Conservation (phyloP, 345 rosid genomes). For the Syzygium jambos region DNA sequence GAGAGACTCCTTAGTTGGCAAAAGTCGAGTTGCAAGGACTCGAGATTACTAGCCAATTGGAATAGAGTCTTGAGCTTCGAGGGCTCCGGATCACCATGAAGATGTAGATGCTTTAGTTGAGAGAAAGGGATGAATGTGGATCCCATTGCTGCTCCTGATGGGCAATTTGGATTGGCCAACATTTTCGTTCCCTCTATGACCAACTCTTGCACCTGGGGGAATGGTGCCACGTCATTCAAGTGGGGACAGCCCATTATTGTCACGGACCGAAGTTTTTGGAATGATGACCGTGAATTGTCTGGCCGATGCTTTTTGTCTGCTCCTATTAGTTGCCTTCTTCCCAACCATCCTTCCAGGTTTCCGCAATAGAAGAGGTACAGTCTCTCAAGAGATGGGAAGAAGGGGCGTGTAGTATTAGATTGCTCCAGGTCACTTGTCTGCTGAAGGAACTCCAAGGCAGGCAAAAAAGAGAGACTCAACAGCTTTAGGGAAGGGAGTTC, state of each 20-base stretch:
- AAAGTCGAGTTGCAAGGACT: rapidly evolving
- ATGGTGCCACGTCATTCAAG: neutral
- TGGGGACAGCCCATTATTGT: neutral
- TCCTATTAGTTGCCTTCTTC: neutral
- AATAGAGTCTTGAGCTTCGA: neutral
- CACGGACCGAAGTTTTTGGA: neutral
- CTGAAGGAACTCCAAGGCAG: rapidly evolving
- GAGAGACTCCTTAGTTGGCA: rapidly evolving
- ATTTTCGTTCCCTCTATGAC: rapidly evolving
- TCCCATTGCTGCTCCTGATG: neutral
- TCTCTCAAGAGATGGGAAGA: neutral
- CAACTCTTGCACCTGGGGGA: neutral
- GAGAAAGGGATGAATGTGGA: neutral
- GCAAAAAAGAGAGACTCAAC: rapidly evolving
- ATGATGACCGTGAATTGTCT: neutral
- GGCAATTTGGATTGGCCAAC: neutral
- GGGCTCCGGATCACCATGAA: rapidly evolving
- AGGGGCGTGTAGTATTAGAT: neutral
- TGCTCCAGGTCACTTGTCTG: rapidly evolving
- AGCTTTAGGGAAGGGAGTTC: neutral
- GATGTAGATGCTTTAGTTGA: neutral
- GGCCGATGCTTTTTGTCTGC: neutral
- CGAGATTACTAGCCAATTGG: neutral
- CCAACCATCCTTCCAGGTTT: rapidly evolving
- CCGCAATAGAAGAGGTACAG: rapidly evolving